Evolutionary conservation across 169 alveolate species (phyloP).

Genomic region (Hepatocystis sp.): DNA sequence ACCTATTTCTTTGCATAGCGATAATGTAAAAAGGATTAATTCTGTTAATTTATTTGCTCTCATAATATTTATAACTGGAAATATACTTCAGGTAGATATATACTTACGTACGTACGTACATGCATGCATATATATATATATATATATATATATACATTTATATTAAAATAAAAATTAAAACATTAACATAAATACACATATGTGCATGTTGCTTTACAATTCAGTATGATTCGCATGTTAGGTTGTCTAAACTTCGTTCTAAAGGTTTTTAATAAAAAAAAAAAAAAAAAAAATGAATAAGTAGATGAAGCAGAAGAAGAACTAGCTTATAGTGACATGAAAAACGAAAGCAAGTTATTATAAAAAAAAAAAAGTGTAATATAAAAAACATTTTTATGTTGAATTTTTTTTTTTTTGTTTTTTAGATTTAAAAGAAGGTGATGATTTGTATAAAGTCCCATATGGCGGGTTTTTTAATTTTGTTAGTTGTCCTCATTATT

Average conservation of each 20-base stretch:
- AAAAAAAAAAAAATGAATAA: slow-evolving; percentile 9
- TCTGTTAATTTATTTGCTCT: slow-evolving; percentile 6
- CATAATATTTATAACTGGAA: slow-evolving; percentile 26
- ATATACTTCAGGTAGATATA: slow-evolving; percentile 40
- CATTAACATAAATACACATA: no score
- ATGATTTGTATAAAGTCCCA: slow-evolving; percentile 82
- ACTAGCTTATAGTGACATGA: no score
- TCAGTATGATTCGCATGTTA: slow-evolving; percentile 55
- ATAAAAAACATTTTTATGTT: no score
- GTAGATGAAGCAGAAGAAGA: background rate
- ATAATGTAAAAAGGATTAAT: slow-evolving; percentile 5
- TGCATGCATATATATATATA: background rate
- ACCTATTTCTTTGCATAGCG: slow-evolving; percentile 33
- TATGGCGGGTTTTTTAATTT: slow-evolving; percentile 84
- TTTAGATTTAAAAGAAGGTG: slow-evolving; percentile 25
- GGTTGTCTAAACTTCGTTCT: slow-evolving; percentile 68
- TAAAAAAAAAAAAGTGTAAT: no score
- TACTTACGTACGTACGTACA: background rate
- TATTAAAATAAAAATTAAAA: no score
- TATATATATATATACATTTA: background rate
- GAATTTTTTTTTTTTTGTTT: slow-evolving; percentile 18
- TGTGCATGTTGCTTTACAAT: background rate
- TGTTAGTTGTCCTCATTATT: slow-evolving; percentile 89
- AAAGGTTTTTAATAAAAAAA: slow-evolving; percentile 40
- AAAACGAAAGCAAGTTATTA: no score